Percentiles rank a stretch among this genome's conserved stretches.
Conservation (phyloP, 805 yeast genomes). For the Spathaspora sp. region DNA sequence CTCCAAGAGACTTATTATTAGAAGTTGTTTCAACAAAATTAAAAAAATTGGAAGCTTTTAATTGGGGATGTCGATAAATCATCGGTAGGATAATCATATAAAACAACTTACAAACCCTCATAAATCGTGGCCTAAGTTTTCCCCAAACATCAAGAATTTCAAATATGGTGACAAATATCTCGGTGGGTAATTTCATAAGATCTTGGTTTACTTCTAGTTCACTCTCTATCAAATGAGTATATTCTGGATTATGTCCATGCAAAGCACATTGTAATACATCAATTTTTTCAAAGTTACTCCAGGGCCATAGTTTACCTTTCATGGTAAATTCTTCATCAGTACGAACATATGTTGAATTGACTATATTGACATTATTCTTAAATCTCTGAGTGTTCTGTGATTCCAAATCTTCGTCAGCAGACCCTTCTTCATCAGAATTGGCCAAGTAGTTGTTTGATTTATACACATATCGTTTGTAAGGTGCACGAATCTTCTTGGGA, state of each 20-base stretch:
- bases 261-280: slow-evolving; percentile 42
- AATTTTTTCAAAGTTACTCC: slow-evolving; percentile 47
- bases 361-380: slow-evolving; percentile 18
- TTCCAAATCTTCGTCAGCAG: slow-evolving; percentile 6
- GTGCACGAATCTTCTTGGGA: slow-evolving; percentile 78
- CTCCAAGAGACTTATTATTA: slow-evolving; percentile 48
- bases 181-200: slow-evolving; percentile 36
- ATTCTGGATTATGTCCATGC: slow-evolving; percentile 20
- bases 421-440: slow-evolving; percentile 22
- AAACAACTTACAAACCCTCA: slow-evolving; percentile 61
- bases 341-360: slow-evolving; percentile 32
- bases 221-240: slow-evolving; percentile 11
- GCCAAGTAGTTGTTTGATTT: slow-evolving; percentile 31
- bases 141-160: slow-evolving; percentile 25
- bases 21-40: slow-evolving; percentile 69
- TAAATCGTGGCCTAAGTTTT: slow-evolving; percentile 42
- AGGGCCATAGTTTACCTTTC: slow-evolving; percentile 42
- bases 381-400: slow-evolving; percentile 3
- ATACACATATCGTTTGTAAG: slow-evolving; percentile 72
- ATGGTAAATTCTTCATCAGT: slow-evolving; percentile 15
- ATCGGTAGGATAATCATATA: slow-evolving; percentile 58
- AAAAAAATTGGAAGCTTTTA: slow-evolving; percentile 65
- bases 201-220: slow-evolving; percentile 9
- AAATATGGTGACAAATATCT: slow-evolving; percentile 28
- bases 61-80: slow-evolving; percentile 59